Evolutionary conservation across 2,329 filamentous ascomycete species (phyloP).

Genomic region (Drechslera avenae): DNA sequence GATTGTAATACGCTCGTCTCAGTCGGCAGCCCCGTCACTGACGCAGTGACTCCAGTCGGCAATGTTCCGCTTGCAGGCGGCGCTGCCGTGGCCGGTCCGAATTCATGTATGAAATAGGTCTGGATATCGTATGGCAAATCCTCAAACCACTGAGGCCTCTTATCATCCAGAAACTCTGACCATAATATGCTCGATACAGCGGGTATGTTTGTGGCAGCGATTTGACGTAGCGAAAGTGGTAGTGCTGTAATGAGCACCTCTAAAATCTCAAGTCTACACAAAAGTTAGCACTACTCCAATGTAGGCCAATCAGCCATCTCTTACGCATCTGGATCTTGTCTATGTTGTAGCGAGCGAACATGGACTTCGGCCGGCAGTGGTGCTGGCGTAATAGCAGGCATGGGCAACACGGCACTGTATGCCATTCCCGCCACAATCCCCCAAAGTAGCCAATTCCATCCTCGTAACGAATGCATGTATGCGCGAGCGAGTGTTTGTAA

Average conservation of each 20-base stretch:
- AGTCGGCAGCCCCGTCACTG: conserved; percentile 5
- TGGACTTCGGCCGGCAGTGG: conserved; percentile 20
- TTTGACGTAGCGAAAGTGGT: conserved; percentile 40
- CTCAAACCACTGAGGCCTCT: conserved; percentile 42
- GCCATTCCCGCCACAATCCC: conserved; percentile 18
- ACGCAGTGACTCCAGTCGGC: conserved; percentile 8
- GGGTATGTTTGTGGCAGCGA: conserved; percentile 45
- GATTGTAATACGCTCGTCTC: conserved; percentile 10
- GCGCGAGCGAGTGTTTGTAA: conserved; percentile 21
- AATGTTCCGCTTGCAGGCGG: conserved; percentile 10
- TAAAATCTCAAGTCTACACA: conserved; percentile 38
- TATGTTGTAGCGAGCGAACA: conserved; percentile 18
- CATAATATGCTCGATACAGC: conserved; percentile 44
- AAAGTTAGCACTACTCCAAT: conserved; percentile 10
- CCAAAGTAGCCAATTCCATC: conserved; percentile 19
- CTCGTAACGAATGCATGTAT: conserved; percentile 36
- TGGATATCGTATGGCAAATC: conserved; percentile 42
- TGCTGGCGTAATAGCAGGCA: conserved; percentile 37
- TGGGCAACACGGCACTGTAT: conserved; percentile 17
- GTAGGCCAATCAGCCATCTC: conserved; percentile 5
- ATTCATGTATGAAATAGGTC: conserved; percentile 40
- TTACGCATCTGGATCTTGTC: conserved; percentile 42
- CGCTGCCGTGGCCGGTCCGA: conserved; percentile 40
- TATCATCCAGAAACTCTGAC: conserved; percentile 42
- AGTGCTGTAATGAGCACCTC: conserved; percentile 44